Percentiles rank a stretch among this genome's conserved stretches.
These are phyloP conservation scores for Cladosporium sphaerospermum DNA, from an alignment of 2,329 filamentous ascomycete species.

Conservation along the genomic window DNA sequence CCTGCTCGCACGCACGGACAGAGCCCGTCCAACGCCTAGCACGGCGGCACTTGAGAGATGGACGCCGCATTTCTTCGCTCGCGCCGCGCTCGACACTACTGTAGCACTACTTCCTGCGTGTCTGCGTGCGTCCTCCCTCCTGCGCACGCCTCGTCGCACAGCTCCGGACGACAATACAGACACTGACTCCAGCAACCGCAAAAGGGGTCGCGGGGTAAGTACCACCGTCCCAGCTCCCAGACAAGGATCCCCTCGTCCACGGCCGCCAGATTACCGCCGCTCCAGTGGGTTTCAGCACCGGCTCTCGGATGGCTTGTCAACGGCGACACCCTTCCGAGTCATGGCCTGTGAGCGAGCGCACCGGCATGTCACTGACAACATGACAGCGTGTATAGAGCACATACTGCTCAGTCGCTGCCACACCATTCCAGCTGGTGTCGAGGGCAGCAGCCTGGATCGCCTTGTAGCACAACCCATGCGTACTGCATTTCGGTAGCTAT, in stretches of 20 bases:
- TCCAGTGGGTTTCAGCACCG: constrained; percentile 5
- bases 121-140: background rate
- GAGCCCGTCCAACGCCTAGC: background rate
- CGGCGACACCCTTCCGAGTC: constrained; percentile 4
- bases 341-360: constrained; percentile 1
- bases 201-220: background rate
- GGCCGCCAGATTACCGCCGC: background rate
- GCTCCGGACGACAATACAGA: background rate
- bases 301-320: background rate
- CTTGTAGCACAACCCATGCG: constrained; percentile 11
- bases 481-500: constrained; percentile 4
- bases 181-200: background rate
- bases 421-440: background rate
- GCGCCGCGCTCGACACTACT: constrained; percentile 1
- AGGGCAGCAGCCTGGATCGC: constrained; percentile 5
- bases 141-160: background rate
- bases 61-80: background rate
- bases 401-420: constrained; percentile 1
- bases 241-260: background rate
- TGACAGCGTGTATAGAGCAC: background rate
- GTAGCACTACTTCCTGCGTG: constrained; percentile 1
- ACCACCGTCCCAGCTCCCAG: background rate
- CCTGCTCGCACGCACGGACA: constrained; percentile 6
- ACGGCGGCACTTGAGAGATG: constrained; percentile 1
- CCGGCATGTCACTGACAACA: constrained; percentile 7